Evolutionary conservation across 2,329 filamentous ascomycete species (phyloP).

Genomic region (Ophiostoma ulmi): DNA sequence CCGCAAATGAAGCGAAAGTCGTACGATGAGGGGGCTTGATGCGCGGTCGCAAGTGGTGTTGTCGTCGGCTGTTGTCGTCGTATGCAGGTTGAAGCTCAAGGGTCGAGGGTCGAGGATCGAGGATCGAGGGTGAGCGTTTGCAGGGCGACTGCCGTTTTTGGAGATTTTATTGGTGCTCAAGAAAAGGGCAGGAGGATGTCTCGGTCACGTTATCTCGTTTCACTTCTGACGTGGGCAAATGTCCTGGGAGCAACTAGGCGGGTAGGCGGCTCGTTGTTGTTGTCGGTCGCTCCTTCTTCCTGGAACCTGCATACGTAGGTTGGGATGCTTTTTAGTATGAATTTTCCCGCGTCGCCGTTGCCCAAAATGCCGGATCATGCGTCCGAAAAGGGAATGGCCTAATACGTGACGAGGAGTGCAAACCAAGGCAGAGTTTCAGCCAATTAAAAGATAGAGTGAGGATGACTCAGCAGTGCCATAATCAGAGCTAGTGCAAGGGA

Average conservation of each 20-base stretch:
- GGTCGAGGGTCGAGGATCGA: background rate
- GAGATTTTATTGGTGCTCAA: background rate
- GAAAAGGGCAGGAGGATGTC: background rate
- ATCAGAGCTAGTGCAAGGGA: slow-evolving; percentile 8
- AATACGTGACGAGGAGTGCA: background rate
- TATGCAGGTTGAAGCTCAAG: background rate
- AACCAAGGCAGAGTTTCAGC: background rate
- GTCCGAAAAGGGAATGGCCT: slow-evolving; percentile 9
- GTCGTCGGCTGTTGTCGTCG: background rate
- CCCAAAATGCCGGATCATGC: slow-evolving; percentile 14
- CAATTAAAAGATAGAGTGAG: background rate
- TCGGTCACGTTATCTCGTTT: slow-evolving; percentile 13
- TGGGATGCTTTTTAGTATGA: slow-evolving; percentile 16
- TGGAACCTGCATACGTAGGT: slow-evolving; percentile 7
- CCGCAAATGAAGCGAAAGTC: slow-evolving; percentile 7
- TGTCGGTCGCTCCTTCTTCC: slow-evolving; percentile 16
- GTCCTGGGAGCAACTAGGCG: background rate
- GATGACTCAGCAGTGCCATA: background rate
- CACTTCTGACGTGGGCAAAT: background rate
- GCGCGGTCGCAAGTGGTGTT: background rate
- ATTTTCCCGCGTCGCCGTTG: slow-evolving; percentile 23
- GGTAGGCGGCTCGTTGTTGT: slow-evolving; percentile 9
- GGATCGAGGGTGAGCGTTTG: background rate
- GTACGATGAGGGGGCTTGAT: slow-evolving; percentile 4
- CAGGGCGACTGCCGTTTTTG: background rate